Base-by-base conservation (phyloP, 1,284 basidiomycete species). In the Pascua sp. region DNA sequence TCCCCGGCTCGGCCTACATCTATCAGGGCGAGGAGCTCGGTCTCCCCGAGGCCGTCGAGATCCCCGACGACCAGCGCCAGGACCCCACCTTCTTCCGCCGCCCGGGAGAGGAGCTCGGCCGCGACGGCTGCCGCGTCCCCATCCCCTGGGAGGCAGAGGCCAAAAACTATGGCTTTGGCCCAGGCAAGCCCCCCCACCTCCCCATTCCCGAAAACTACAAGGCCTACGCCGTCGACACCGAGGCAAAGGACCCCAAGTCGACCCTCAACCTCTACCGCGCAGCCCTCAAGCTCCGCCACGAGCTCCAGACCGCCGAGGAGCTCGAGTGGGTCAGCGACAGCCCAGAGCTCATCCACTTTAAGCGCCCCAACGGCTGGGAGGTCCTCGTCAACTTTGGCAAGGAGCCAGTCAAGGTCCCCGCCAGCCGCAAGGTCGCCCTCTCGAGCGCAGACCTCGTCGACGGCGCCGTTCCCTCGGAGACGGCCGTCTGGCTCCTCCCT, bases 11-110 rank as follows among this genome's bases (percentile, higher is more conserved):
- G 3, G 66, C 72, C 1, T 74, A 74, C 59, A 57, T 73, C 44
- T 73, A 73, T 61, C 72, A 73, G 67, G 72, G 72, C 36, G 72
- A 75, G 60, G 72, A 75, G 58, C 66, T 75, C 43, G 72, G 72
- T 16, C 58, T 75, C 12, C 67, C 62, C 24, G 72, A 75, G 60
- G 69, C 69, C 48, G 56, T 57, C 51, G 67, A 70, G 13, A 70
- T 75, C 41, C 57, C 67, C 38, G 59, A 60, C 46, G 52, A 56
- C 24, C 46, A 68, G 49, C 56, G 69, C 47, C 71, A 75, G 65
- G 72, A 75, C 57, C 72, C 72, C 7, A 68, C 60, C 24, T 75
- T 70, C 62, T 62, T 68, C 66, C 66, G 68, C 38, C 65, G 60
- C 24, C 60, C 67, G 2, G 71, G 70, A 15, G 47, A 57, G 36